Base-by-base conservation (phyloP, 306 rosid species). In the Fragaria ananassa region DNA sequence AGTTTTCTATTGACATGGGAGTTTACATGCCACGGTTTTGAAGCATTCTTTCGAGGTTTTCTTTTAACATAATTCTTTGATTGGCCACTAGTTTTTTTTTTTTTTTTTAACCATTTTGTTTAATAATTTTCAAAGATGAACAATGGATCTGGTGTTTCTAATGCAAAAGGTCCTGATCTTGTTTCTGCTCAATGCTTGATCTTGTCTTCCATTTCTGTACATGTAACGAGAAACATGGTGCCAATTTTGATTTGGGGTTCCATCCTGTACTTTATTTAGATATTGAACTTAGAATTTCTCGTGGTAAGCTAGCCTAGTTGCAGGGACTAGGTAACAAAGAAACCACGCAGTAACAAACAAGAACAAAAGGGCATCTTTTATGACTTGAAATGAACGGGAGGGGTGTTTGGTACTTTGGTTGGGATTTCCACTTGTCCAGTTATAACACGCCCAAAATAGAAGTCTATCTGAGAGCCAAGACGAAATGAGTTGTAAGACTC, bases 31-130 rank as follows among this genome's bases (percentile, higher is more conserved):
- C 64, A 39, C 10, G 42, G n/a, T 51, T 51, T 62, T 66, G 56
- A 34, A 58, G 21, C 62, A 5, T 70, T 8, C 0, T 29, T 25
- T 25, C 4, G 4, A 19, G 9, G 19, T 29, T 69, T 46, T 23
- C 11, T 64, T 41, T 63, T 65, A 7, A 21, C 79, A 17, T 11
- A 29, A 74, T 74, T 74, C 78, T 74, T 44, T 74, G 70, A 74
- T 74, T 18, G n/a, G 8, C n/a, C n/a, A 1, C 47, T 29, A 45
- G 7, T 6, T 44, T 7, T 3, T 60, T 3, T 61, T 61, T 21
- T 6, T 44, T 7, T 3, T 60, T 4, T 61, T 61, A 14, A 61
- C 46, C 12, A 71, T 9, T 19, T 29, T 74, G 70, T 44, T 27
- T 74, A 74, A 60, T 44, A 61, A 74, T 61, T 61, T 19, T 74